Evolutionary conservation across 768 basidiomycete genomes (phyloP).

Genomic region (Coprinopsis cinerea): DNA sequence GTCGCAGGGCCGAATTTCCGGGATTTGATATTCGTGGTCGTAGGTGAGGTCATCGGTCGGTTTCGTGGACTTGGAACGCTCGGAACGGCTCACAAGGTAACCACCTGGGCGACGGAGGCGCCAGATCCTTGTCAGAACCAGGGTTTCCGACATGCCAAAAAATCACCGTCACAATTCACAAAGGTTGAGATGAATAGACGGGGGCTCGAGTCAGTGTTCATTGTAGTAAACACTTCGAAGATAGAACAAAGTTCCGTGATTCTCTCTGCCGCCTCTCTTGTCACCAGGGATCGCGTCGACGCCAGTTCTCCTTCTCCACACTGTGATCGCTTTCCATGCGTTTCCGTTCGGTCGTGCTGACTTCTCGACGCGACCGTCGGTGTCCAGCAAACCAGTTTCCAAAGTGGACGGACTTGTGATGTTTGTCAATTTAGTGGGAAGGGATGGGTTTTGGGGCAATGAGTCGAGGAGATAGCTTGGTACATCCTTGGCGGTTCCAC

Average conservation of each 20-base stretch:
- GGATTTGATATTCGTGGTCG: no score
- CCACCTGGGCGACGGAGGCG: no score
- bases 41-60: no score
- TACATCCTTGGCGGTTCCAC: constrained; percentile 30
- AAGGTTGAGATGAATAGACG: no score
- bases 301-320: constrained; percentile 46
- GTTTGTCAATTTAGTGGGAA: constrained; percentile 21
- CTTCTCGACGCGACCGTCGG: constrained; percentile 43
- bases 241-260: constrained; percentile 46
- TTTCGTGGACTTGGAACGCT: no score
- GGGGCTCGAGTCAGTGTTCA: constrained; percentile 20
- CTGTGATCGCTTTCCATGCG: constrained; percentile 52
- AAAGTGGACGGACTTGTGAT: constrained; percentile 43
- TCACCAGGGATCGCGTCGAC: constrained; percentile 11
- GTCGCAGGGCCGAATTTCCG: no score
- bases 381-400: constrained; percentile 46
- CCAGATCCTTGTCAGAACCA: no score
- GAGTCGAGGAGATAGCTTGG: constrained; percentile 29
- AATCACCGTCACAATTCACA: no score
- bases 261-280: constrained; percentile 37
- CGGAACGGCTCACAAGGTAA: no score
- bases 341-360: constrained; percentile 40
- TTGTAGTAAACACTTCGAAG: constrained; percentile 37
- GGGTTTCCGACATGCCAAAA: no score
- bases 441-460: constrained; percentile 22